Conservation (phyloP, 805 yeast genomes). For the Metschnikowia borealis region DNA sequence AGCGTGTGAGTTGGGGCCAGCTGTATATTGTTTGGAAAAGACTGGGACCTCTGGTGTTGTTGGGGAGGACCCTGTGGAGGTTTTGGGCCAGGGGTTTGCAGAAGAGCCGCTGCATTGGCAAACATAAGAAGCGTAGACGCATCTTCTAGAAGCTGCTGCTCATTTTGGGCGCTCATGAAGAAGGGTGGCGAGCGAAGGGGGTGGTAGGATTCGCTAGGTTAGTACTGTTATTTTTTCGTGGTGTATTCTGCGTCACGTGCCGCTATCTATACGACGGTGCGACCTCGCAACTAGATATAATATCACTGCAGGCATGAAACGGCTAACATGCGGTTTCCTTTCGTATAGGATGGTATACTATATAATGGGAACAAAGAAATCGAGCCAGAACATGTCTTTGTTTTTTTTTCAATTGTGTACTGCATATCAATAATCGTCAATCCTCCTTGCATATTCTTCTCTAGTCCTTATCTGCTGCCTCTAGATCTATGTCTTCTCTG, state of each 20-base stretch:
- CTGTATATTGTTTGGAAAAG: not conserved
- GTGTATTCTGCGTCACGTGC: conserved; percentile 2
- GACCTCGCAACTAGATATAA: not conserved
- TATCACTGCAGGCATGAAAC: not conserved
- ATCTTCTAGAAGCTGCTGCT: conserved; percentile 48
- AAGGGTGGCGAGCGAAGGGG: not conserved
- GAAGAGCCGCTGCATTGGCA: conserved; percentile 51
- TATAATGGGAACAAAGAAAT: no score
- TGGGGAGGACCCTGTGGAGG: not conserved
- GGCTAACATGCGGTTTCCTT: not conserved
- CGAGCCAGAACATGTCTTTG: no score
- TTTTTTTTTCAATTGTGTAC: no score
- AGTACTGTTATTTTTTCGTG: not conserved
- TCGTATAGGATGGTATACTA: not conserved
- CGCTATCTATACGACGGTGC: conserved; percentile 4
- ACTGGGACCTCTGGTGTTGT: not conserved
- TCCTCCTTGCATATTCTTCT: no score
- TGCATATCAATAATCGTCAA: no score
- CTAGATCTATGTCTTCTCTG: no score
- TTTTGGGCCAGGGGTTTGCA: conserved; percentile 21
- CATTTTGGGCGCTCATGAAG: conserved; percentile 21
- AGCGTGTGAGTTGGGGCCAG: not conserved
- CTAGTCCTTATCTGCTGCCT: no score
- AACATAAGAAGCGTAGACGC: conserved; percentile 61
- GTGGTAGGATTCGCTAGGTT: not conserved